phyloP scores from a whole-genome alignment of 2,329 filamentous ascomycete species.

The Byssothecium circinans region DNA sequence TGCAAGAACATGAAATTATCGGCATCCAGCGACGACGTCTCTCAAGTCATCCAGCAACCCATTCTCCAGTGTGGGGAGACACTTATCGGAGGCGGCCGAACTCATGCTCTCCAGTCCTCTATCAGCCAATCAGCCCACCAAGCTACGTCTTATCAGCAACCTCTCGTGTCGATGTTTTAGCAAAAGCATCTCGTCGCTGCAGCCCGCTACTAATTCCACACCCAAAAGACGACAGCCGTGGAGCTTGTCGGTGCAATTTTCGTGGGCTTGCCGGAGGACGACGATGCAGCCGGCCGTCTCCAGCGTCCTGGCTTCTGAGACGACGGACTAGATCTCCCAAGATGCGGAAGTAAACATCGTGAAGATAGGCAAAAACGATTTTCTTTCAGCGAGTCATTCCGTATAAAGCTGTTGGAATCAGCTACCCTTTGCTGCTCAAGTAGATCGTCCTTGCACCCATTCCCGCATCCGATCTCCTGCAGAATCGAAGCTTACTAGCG shows the following conservation, averaged over 20 bases:
- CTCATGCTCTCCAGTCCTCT: conserved; percentile 19
- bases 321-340: no score
- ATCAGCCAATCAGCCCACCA: conserved; percentile 27
- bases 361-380: conserved; percentile 29
- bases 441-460: conserved; percentile 10
- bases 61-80: conserved; percentile 17
- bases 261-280: conserved; percentile 25
- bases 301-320: conserved; percentile 18
- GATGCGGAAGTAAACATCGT: conserved; percentile 23
- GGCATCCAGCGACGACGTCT: conserved; percentile 30
- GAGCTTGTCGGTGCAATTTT: conserved; percentile 26
- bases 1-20: conserved; percentile 5
- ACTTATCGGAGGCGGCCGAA: conserved; percentile 34
- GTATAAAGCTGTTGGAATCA: conserved; percentile 12
- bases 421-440: conserved; percentile 4
- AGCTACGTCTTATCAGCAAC: conserved; percentile 27
- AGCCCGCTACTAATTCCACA: conserved; percentile 1
- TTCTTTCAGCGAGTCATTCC: conserved; percentile 2
- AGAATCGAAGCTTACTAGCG: conserved; percentile 16
- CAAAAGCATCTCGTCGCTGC: conserved; percentile 28
- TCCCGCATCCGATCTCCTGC: conserved; percentile 23
- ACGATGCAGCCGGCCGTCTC: conserved; percentile 36
- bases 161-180: conserved; percentile 27
- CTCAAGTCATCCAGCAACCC: conserved; percentile 5
- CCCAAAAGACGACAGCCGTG: conserved; percentile 16